phyloP scores from a whole-genome alignment of 148 eudicot species.

The Fallopia convolvulus region DNA sequence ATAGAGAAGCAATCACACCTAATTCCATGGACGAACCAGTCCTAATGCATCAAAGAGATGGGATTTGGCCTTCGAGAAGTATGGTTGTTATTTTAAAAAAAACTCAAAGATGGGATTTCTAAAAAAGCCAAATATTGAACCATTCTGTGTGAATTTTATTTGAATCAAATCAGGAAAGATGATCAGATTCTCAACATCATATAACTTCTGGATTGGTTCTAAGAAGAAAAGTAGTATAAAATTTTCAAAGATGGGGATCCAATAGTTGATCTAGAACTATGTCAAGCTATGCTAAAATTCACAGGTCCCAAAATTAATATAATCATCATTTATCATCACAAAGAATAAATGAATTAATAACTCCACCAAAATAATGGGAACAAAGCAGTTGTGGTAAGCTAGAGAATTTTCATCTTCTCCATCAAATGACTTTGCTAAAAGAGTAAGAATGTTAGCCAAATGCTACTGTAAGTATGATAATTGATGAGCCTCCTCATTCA shows the following conservation, averaged over 20 bases:
- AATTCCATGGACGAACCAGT: not conserved
- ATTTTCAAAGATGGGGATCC: not conserved
- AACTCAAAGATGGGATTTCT: too few relatives aligned
- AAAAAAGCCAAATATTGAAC: too few relatives aligned
- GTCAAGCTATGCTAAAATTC: not conserved
- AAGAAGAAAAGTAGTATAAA: not conserved
- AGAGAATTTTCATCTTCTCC: constrained; percentile 77
- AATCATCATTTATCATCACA: not conserved
- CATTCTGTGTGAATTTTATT: too few relatives aligned
- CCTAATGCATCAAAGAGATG: not conserved
- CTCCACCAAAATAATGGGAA: not conserved
- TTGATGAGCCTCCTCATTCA: constrained; percentile 97
- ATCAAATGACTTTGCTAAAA: constrained; percentile 71
- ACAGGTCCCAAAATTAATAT: too few relatives aligned
- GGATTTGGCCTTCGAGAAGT: not conserved
- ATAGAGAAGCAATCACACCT: not conserved
- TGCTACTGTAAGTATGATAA: constrained; percentile 92
- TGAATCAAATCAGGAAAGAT: too few relatives aligned
- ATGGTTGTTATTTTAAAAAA: not conserved
- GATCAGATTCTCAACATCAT: not conserved
- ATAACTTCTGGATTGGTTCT: not conserved
- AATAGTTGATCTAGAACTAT: not conserved
- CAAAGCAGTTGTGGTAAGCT: constrained; percentile 25
- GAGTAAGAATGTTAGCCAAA: constrained; percentile 75
- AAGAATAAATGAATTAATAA: not conserved